Evolutionary conservation across 2,329 filamentous ascomycete species (phyloP), one percentile per base, ranked within the genome.

Genomic region (Trichophyton verrucosum): DNA sequence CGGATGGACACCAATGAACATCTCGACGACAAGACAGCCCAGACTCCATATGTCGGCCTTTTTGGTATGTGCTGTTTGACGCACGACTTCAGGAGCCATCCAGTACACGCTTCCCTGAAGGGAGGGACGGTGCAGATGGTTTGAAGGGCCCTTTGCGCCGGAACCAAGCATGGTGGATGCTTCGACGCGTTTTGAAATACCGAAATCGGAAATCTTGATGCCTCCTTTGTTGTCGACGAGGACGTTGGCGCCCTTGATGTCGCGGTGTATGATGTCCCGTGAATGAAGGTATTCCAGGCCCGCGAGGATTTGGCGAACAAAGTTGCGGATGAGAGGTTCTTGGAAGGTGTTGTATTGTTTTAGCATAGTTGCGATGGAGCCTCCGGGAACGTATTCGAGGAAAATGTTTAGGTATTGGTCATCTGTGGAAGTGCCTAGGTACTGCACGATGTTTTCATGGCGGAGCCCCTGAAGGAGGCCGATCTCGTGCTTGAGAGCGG

Each of bases 1-100:
- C 0, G 94, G 94, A 72, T 97, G 94, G 51, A 85, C 88, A 61
- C 94, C 94, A 11, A 94, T 97, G 81, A 97, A 96, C 94, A 99
- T 99, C 78, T 99, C 94, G 24, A 99, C 92, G 13, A 99, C 90
- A 58, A 99, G 80, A 73, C 94, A 99, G 38, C 94, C 94, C 24
- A 99, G 82, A 53, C 90, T 96, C 94, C 94, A 99, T 68, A 99
- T 99, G 70, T 99, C 94, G 13, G 94, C 94, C 77, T 97, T 97
- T 76, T 92, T 90, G 3, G 92, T 97, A 76, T 99, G 96, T 4
- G 91, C 91, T 2, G 92, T 97, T 76, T 97, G 94, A 70, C 94
- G 94, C 64, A 99, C 94, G 20, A 99, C 94, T 77, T 99, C 94
- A 7, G 94, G 94, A 0, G 94, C 94, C 94, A 99, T 99, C 94